These are phyloP conservation scores for Glonium stellatum DNA, from an alignment of 495 filamentous ascomycete genomes.

Conservation along the genomic window DNA sequence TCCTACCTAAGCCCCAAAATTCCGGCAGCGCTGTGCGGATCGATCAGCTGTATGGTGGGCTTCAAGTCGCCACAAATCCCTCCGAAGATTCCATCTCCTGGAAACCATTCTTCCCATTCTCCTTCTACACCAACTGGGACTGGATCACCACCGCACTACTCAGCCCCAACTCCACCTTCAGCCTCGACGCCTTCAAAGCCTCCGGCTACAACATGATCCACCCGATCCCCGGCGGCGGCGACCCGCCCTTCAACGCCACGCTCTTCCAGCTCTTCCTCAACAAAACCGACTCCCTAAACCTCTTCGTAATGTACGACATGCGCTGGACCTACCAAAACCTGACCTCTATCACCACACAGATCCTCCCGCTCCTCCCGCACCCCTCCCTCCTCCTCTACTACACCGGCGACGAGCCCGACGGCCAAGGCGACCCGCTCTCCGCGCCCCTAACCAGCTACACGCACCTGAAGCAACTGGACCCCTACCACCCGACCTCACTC, in stretches of 20 bases:
- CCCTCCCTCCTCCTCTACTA: constrained; percentile 59
- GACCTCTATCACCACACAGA: constrained; percentile 45
- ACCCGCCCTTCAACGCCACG: constrained; percentile 25
- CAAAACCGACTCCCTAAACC: constrained; percentile 47
- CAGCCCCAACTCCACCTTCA: constrained; percentile 18
- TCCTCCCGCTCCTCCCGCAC: constrained; percentile 45
- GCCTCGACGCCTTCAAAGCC: constrained; percentile 42
- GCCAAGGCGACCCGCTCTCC: constrained; percentile 53
- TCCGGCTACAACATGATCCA: constrained; percentile 52
- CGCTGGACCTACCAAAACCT: constrained; percentile 54
- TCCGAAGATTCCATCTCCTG: constrained; percentile 34
- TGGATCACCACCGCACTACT: constrained; percentile 38
- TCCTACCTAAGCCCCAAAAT: constrained; percentile 49
- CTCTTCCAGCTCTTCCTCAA: constrained; percentile 41
- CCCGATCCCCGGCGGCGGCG: constrained; percentile 39
- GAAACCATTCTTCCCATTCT: constrained; percentile 54
- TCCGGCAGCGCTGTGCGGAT: constrained; percentile 55
- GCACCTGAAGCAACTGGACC: constrained; percentile 51
- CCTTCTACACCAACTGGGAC: constrained; percentile 56
- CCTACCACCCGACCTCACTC: constrained; percentile 61
- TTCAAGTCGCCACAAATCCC: constrained; percentile 38
- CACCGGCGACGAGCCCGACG: constrained; percentile 64
- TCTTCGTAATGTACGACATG: constrained; percentile 62
- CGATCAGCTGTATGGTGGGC: constrained; percentile 53
- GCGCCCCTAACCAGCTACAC: constrained; percentile 38